Base-by-base conservation (phyloP, 208 protist genomes). In the Leishmania arabica region DNA sequence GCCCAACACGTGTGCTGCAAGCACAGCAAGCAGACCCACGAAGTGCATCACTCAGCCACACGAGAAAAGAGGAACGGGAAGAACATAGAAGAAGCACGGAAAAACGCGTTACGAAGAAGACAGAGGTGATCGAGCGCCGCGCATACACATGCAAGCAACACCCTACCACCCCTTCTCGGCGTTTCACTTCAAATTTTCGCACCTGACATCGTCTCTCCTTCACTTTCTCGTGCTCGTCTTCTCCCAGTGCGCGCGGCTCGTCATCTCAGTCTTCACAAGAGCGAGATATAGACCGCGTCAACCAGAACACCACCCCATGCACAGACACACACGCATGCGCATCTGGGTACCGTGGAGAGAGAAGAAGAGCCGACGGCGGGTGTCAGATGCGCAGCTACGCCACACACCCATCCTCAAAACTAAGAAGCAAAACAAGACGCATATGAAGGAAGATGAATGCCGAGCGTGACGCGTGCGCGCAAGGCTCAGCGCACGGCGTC, bases 121-220 rank as follows among this genome's bases (percentile, higher is more conserved):
- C 17, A 24, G 27, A 54, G 11, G 6, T 47, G 51, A 75, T 24
- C 27, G 68, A 17, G 45, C 45, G 24, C 42, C 45, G 64, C 80
- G 65, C 80, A 83, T 79, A 83, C 72, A 83, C 80, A 83, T 75
- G 80, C 74, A 79, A 75, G 65, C 74, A 79, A 60, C 70, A 1
- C 19, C 19, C 24, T 40, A 27, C 64, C 13, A 13, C 53, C 7
- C n/a, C 1, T 11, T 5, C 60, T 34, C 73, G 24, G 5, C 4
- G 19, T 64, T 31, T 31, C 53, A 7, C 53, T 58, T 24, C 24
- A 7, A 21, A 56, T 56, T 56, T 56, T 64, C 45, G 9, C 17
- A n/a, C 7, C 19, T n/a, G 19, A 45, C 37, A 24, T 3, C 65
- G 31, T 31, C 45, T n/a, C 68, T 73, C n/a, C 68, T 54, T 73